A percentile compares a stretch with the other conserved stretches of the same genome.
phyloP scores from a whole-genome alignment of 73 alveolate species.

The Paramecium caudatum region DNA sequence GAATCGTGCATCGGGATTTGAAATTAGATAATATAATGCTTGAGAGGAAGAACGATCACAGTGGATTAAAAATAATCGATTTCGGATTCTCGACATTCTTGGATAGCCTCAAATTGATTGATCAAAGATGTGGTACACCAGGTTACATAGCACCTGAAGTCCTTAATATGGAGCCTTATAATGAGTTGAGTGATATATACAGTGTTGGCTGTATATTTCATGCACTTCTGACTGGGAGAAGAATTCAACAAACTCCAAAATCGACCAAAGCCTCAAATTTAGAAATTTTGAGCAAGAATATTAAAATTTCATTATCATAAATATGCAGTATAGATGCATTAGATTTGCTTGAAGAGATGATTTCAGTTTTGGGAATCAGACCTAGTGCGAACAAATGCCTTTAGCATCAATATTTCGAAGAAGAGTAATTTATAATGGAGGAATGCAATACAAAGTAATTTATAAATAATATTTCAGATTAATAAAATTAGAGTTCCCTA shows the following conservation, averaged over 20 bases:
- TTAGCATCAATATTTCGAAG: constrained; percentile 11
- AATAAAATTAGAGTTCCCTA: background rate
- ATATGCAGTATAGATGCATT: background rate
- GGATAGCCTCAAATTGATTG: background rate
- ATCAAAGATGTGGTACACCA: constrained; percentile 56
- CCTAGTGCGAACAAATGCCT: constrained; percentile 10
- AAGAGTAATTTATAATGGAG: constrained; percentile 3
- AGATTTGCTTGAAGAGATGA: constrained; percentile 9
- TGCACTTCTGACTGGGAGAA: constrained; percentile 22
- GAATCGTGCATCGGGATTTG: constrained; percentile 43
- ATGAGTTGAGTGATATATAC: constrained; percentile 45
- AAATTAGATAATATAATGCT: constrained; percentile 50
- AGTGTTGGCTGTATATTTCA: constrained; percentile 31
- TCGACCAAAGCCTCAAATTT: background rate
- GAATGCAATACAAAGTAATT: background rate
- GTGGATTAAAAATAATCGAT: background rate
- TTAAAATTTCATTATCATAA: background rate
- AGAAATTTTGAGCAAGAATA: background rate
- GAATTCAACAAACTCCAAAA: background rate
- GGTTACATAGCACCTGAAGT: constrained; percentile 67
- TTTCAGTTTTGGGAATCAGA: background rate
- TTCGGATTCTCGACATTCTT: background rate
- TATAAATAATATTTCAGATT: background rate
- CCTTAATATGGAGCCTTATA: background rate
- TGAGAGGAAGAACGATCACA: background rate